Evolutionary conservation across 768 basidiomycete species (phyloP).

Genomic region (Glaciozyma martinii): DNA sequence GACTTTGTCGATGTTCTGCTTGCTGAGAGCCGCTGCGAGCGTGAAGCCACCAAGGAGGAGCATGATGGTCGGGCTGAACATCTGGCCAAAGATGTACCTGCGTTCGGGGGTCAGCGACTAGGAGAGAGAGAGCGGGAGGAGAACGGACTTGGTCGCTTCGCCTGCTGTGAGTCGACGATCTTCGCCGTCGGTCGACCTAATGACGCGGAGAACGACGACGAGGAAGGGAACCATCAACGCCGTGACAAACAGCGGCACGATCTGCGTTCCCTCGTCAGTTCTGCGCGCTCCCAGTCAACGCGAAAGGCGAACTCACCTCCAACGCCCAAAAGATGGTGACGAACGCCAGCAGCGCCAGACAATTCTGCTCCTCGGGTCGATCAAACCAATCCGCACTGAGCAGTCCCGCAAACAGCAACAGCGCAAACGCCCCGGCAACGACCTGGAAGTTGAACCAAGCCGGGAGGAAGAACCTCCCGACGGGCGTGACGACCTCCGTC

Average conservation of each 20-base stretch:
- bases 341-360: slow-evolving; percentile 79
- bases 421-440: slow-evolving; percentile 44
- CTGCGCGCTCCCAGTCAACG: neutral
- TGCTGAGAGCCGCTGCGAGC: slow-evolving; percentile 88
- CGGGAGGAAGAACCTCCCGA: slow-evolving; percentile 51
- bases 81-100: slow-evolving; percentile 82
- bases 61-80: slow-evolving; percentile 99
- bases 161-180: slow-evolving; percentile 49
- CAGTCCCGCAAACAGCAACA: slow-evolving; percentile 53
- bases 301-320: slow-evolving; percentile 55
- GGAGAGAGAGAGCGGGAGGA: slow-evolving; percentile 6
- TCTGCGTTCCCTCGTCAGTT: slow-evolving; percentile 45
- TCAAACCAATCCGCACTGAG: slow-evolving; percentile 56
- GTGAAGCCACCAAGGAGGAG: slow-evolving; percentile 80
- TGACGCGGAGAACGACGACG: slow-evolving; percentile 71
- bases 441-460: slow-evolving; percentile 46
- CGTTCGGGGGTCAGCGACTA: slow-evolving; percentile 8
- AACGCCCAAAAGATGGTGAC: slow-evolving; percentile 93
- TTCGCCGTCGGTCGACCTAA: slow-evolving; percentile 52
- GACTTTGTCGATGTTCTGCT: slow-evolving; percentile 83
- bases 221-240: slow-evolving; percentile 80
- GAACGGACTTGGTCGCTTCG: slow-evolving; percentile 70
- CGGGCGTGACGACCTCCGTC: slow-evolving; percentile 55
- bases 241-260: slow-evolving; percentile 95
- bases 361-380: slow-evolving; percentile 67